Base-by-base conservation (phyloP, 1,139 yeast species). In the Suhomyces yuchorum region DNA sequence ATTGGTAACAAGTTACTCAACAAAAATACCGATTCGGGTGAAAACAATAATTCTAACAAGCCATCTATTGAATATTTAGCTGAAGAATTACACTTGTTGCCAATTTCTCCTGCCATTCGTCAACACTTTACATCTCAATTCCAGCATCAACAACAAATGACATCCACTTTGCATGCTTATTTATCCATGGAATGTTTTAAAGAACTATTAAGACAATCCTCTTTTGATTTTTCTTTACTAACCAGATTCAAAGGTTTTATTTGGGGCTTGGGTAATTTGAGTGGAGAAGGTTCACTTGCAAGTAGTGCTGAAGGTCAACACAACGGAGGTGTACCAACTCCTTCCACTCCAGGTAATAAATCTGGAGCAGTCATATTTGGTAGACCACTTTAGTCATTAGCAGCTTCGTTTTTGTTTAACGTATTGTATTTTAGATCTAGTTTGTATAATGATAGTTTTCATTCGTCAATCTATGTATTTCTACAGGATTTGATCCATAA, bases 131-230 rank as follows among this genome's bases (percentile, higher is more conserved):
- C 61, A 35, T 58, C 61, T 17, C 71, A 62, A 48, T 67, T 60
- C 46, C 71, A 67, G 40, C 73, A 67, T 49, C 74, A 66, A 51
- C 71, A 66, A 51, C 79, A 72, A 53, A 70, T 74, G 71, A 72
- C 79, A 5, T 72, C 78, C 5, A 72, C 78, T 3, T 66, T 75
- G 53, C 78, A 75, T 55, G 82, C 87, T 40, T 73, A 81, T 49
- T 68, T 82, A 52, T 78, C 84, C 18, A 73, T 80, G 73, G 77
- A 82, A 55, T 79, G 85, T 48, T 80, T 80, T 55, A 78, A 80
- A 54, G 85, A 81, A 56, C 62, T 82, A 40, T 77, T 77, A 51
- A 70, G 77, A 58, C 74, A 70, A 52, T 59, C 78, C 39, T 66
- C 69, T 11, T 68, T 63, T 48, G 77, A 73, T 50, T 68, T 80